Percentiles rank a stretch among this genome's conserved stretches.
Evolutionary conservation across 2,329 filamentous ascomycete species (phyloP).

Genomic region (Furcasterigmium furcatum): DNA sequence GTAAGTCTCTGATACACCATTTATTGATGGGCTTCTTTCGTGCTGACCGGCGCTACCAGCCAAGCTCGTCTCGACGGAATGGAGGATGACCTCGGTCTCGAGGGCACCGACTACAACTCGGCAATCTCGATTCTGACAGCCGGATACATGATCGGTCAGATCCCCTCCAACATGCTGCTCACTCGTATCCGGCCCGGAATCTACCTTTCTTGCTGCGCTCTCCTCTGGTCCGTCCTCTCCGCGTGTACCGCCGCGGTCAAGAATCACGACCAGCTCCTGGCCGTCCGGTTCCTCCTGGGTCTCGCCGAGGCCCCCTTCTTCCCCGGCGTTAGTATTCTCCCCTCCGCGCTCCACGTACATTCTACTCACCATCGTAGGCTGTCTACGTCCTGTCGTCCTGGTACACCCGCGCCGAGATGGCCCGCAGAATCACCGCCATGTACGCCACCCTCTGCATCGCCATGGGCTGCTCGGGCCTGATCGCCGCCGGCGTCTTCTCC

Average conservation of each 20-base stretch:
- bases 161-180: slow-evolving; percentile 43
- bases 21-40: no score
- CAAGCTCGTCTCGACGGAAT: slow-evolving; percentile 7
- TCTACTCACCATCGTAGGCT: slow-evolving; percentile 6
- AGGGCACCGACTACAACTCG: slow-evolving; percentile 10
- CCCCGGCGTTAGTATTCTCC: slow-evolving; percentile 15
- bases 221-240: slow-evolving; percentile 35
- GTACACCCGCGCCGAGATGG: slow-evolving; percentile 45
- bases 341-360: no score
- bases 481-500: slow-evolving; percentile 36
- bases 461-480: slow-evolving; percentile 36
- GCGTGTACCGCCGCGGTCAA: slow-evolving; percentile 36
- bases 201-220: slow-evolving; percentile 25
- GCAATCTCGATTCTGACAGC: slow-evolving; percentile 9
- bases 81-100: slow-evolving; percentile 9
- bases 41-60: no score
- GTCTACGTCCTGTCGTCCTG: slow-evolving; percentile 45
- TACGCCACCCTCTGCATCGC: slow-evolving; percentile 27
- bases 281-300: slow-evolving; percentile 37
- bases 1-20: no score
- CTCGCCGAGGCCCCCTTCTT: slow-evolving; percentile 36
- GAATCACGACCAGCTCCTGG: slow-evolving; percentile 35
- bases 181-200: slow-evolving; percentile 15
- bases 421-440: slow-evolving; percentile 41
- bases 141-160: slow-evolving; percentile 40